Evolutionary conservation across 1,284 basidiomycete species (phyloP), one percentile per base, ranked within the genome.

Genomic region (Ceratobasidium sp.): DNA sequence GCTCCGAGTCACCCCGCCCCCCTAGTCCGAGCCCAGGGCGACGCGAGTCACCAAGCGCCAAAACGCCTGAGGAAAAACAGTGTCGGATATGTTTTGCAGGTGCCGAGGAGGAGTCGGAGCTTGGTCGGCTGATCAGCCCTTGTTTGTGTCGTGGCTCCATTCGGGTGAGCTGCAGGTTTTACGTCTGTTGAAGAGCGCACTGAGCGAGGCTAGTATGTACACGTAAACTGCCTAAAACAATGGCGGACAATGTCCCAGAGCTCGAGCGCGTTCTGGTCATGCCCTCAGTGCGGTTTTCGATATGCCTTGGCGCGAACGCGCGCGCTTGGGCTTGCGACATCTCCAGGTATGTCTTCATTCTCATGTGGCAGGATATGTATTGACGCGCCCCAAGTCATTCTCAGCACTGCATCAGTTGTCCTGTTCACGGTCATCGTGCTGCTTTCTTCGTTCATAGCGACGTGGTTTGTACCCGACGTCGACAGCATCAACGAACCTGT

Each of bases 111-210:
- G 83, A 86, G 69, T 28, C 46, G 4, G 74, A 74, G 49, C 82
- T 88, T 42, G 91, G 91, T 6, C 84, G 86, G 71, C 85, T 92
- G 73, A 90, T 92, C 75, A 85, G 87, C 44, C 91, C 91, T 6
- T 92, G 91, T 79, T 84, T 88, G 0, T 93, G 91, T 81, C 88
- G 85, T 74, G 91, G 91, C 36, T 87, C 88, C n/a, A 91, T 92
- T 67, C 89, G 87, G 75, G 90, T 92, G 79, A 79, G 88, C 44
- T 61, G 54, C 16, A 1, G 30, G 21, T 25, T 59, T 59, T 59
- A 42, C 40, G 61, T 61, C 38, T 74, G 44, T 61, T 71, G 36
- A 73, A 49, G 49, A 53, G 46, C 49, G 54, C 61, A 25, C 74
- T 56, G 64, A 38, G 75, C 60, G 76, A 58, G 56, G 73, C 46